Evolutionary conservation across 352 stramenopile genomes (phyloP).

Genomic region (Plasmopara halstedii): DNA sequence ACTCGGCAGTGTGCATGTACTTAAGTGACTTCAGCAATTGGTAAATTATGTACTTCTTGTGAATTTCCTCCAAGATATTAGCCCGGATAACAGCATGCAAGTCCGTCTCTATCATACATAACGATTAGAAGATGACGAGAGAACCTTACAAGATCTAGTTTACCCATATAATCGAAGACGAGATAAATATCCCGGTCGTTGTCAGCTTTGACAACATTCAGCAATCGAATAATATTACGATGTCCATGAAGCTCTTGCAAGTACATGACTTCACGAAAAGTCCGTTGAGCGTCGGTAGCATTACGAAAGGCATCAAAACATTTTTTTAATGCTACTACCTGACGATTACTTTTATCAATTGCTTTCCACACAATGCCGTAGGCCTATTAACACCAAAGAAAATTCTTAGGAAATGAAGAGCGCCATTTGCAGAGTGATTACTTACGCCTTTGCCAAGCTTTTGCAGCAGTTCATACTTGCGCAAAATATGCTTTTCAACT

Average conservation of each 20-base stretch:
- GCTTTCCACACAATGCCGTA: conserved; percentile 97
- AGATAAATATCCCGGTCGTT: conserved; percentile 96
- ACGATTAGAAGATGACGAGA: background rate
- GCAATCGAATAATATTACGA: conserved; percentile 91
- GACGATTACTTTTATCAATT: conserved; percentile 87
- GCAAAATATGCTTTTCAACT: conserved; percentile 89
- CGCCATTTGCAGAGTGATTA: background rate
- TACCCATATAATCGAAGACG: conserved; percentile 95
- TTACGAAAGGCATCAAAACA: conserved; percentile 96
- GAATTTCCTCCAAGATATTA: conserved; percentile 93
- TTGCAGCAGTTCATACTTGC: conserved; percentile 91
- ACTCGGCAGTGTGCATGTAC: conserved; percentile 92
- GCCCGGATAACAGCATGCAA: conserved; percentile 93
- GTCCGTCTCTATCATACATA: conserved; percentile 83
- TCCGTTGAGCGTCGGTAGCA: conserved; percentile 91
- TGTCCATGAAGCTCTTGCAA: conserved; percentile 89
- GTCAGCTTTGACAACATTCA: conserved; percentile 92
- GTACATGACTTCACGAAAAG: conserved; percentile 96
- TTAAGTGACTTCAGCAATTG: conserved; percentile 95
- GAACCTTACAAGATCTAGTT: no score
- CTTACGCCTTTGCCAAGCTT: conserved; percentile 90
- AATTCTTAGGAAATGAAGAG: no score
- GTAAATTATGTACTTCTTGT: conserved; percentile 97
- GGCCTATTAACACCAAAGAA: conserved; percentile 45
- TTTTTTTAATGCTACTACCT: conserved; percentile 94